These are phyloP conservation scores for Ramalina peruviana DNA, from an alignment of 495 filamentous ascomycete genomes.

Conservation along the genomic window DNA sequence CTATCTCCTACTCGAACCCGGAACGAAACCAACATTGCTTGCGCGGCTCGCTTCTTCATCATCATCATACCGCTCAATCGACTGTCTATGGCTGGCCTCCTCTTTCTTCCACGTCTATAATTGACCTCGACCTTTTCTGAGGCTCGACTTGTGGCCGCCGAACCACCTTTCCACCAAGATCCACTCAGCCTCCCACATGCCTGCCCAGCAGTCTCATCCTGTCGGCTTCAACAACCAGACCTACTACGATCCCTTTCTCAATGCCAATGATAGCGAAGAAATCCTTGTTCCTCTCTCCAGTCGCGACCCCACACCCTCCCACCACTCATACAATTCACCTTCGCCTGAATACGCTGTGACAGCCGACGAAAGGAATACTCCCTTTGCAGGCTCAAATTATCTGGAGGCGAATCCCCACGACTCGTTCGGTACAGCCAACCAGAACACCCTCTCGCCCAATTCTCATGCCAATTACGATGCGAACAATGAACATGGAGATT, in stretches of 20 bases:
- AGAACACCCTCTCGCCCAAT: not conserved
- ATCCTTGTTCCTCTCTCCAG: conserved; percentile 11
- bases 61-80: too few species aligned
- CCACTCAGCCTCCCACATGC: not conserved
- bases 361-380: not conserved
- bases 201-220: conserved; percentile 4
- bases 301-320: conserved; percentile 6
- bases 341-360: conserved; percentile 5
- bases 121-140: too few species aligned
- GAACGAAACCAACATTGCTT: too few species aligned
- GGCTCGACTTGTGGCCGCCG: too few species aligned
- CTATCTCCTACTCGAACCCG: too few species aligned
- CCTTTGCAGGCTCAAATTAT: not conserved
- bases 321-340: conserved; percentile 7
- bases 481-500: conserved; percentile 2
- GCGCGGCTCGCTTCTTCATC: too few species aligned
- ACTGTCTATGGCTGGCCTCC: too few species aligned
- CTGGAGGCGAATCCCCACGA: not conserved
- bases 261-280: conserved; percentile 13
- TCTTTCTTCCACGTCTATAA: too few species aligned
- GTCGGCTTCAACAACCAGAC: conserved; percentile 17
- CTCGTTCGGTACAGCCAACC: not conserved
- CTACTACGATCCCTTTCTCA: conserved; percentile 16
- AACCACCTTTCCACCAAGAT: not conserved
- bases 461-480: not conserved